Base-by-base conservation (phyloP, 163 green algal genomes). In the Chlorella variabilis region DNA sequence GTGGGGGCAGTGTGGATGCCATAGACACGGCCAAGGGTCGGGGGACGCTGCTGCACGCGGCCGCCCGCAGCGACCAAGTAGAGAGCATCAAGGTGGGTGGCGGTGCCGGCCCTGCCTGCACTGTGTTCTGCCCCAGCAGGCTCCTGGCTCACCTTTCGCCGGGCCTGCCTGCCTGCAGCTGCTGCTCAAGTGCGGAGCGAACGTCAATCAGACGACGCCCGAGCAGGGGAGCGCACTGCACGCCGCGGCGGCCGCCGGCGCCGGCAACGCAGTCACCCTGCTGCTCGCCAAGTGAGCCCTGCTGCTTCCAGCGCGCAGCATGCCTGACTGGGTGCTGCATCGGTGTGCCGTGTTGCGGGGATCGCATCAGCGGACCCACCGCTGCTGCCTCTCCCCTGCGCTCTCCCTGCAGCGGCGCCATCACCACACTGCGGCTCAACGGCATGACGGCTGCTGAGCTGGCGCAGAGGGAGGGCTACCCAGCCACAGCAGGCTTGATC, bases 51-150 rank as follows among this genome's bases (percentile, higher is more conserved):
- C 49, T 78, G 71, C 71, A 78, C 8, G 51, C 21, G 21, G 71
- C 71, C 9, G 71, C 71, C 7, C 48, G 48, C 18, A 23, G 8
- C 0, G 71, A 78, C 49, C 49, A 78, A 48, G 71, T 66, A 9
- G 71, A 78, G 23, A 54, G 71, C 33, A 36, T 78, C 23, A 78
- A 78, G 49, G 71, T 78, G 70, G 17, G 34, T 54, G 45, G n/a
- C n/a, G n/a, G n/a, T n/a, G n/a, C n/a, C 45, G 11, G 45, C 45
- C 11, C 11, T 15, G 15, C 45, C 45, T 54, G 15, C 15, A 15
- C 15, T 54, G 45, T 54, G 45, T 54, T 54, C 45, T 54, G 45
- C 45, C 15, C 45, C 15, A n/a, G n/a, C n/a, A n/a, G n/a, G n/a
- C n/a, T n/a, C n/a, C n/a, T n/a, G n/a, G n/a, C n/a, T n/a, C n/a